phyloP scores from a whole-genome alignment of 2,329 filamentous ascomycete species.

The Ascochyta lentis region DNA sequence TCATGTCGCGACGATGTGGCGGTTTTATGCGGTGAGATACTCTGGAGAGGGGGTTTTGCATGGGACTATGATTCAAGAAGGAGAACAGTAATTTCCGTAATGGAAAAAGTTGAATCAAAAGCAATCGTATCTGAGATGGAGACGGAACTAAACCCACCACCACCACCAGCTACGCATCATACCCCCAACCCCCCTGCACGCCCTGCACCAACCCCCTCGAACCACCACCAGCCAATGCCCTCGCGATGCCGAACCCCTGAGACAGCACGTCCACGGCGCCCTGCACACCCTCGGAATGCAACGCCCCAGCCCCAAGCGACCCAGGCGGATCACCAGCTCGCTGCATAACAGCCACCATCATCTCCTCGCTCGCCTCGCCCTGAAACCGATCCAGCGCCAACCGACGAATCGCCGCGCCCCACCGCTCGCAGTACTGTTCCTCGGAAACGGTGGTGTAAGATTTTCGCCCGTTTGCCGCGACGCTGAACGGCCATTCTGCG shows the following conservation, averaged over 20 bases:
- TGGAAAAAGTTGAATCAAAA: no score
- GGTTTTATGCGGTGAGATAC: no score
- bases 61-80: no score
- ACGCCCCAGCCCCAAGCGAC: slow-evolving; percentile 34
- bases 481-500: slow-evolving; percentile 66
- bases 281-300: slow-evolving; percentile 41
- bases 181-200: slow-evolving; percentile 44
- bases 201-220: slow-evolving; percentile 23
- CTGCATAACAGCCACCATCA: slow-evolving; percentile 38
- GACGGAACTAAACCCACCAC: background rate
- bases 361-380: slow-evolving; percentile 60
- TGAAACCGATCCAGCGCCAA: slow-evolving; percentile 66
- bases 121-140: no score
- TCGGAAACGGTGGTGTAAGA: slow-evolving; percentile 60
- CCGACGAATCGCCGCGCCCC: slow-evolving; percentile 65
- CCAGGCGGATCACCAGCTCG: slow-evolving; percentile 54
- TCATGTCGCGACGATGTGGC: no score
- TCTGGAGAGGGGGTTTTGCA: no score
- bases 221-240: slow-evolving; percentile 32
- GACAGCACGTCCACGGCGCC: slow-evolving; percentile 41
- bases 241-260: slow-evolving; percentile 43
- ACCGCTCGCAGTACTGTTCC: slow-evolving; percentile 67
- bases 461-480: slow-evolving; percentile 44
- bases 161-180: slow-evolving; percentile 23
- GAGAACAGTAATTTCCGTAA: no score